phyloP scores from a whole-genome alignment of 2,329 filamentous ascomycete genomes.

The Dichotomopilus funicola region DNA sequence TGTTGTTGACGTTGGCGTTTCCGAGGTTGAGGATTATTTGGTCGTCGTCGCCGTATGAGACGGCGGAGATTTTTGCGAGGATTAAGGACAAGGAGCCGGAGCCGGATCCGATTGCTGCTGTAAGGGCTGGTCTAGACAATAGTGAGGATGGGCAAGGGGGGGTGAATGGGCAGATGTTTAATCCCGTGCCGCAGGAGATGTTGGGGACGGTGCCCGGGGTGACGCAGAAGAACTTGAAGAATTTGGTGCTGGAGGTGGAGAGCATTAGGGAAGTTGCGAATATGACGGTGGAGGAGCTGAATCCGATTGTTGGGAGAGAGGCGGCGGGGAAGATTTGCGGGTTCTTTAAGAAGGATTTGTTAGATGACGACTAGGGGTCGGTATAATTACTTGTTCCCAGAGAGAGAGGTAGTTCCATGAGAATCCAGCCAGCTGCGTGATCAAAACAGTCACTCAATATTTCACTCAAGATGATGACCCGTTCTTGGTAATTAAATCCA shows the following conservation, averaged over 20 bases:
- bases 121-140: conserved; percentile 62
- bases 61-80: conserved; percentile 91
- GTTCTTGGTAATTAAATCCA: not conserved
- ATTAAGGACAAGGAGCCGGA: conserved; percentile 86
- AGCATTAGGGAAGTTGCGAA: conserved; percentile 81
- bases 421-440: no score
- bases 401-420: no score
- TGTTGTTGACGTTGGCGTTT: conserved; percentile 86
- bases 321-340: conserved; percentile 67
- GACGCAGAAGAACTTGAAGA: conserved; percentile 68
- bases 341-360: conserved; percentile 68
- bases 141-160: conserved; percentile 8
- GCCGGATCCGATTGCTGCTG: conserved; percentile 82
- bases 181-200: conserved; percentile 85
- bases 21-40: conserved; percentile 86
- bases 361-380: conserved; percentile 39
- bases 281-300: conserved; percentile 67
- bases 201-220: conserved; percentile 77
- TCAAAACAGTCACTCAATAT: no score
- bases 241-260: conserved; percentile 64
- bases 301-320: conserved; percentile 68
- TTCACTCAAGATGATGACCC: no score
- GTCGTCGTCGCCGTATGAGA: conserved; percentile 90
- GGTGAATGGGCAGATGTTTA: conserved; percentile 67
- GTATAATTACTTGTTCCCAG: no score